Conservation (phyloP, 305 asterid genomes). For the Solanum chacoense region DNA sequence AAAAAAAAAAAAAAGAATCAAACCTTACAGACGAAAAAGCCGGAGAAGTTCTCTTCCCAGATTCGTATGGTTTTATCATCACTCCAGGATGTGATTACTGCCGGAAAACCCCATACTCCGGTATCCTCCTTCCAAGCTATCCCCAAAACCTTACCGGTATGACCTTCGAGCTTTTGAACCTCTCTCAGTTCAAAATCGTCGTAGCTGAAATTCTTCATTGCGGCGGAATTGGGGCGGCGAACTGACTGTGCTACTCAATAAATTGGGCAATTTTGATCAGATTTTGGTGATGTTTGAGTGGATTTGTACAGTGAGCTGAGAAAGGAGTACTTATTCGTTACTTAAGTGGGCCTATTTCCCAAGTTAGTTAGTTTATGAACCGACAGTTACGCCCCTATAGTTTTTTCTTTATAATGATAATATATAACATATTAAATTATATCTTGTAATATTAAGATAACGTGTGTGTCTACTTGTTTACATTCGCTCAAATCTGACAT, state of each 20-base stretch:
- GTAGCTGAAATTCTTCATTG: slow-evolving; percentile 35
- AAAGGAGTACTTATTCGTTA: background rate
- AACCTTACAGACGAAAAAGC: slow-evolving; percentile 72
- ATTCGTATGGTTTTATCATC: slow-evolving; percentile 84
- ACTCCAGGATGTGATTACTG: slow-evolving; percentile 80
- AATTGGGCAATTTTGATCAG: background rate
- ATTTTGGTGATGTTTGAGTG: background rate
- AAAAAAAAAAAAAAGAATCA: background rate
- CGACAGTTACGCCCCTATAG: background rate
- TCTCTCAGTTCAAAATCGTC: slow-evolving; percentile 48
- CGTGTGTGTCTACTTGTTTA: background rate
- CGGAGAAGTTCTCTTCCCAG: slow-evolving; percentile 60
- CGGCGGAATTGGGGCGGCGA: background rate
- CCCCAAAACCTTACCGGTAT: slow-evolving; percentile 82
- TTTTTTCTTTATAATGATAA: background rate
- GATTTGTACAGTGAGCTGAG: background rate
- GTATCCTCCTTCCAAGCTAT: slow-evolving; percentile 76
- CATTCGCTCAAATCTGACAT: background rate
- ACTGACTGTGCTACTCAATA: background rate
- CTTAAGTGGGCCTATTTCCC: background rate
- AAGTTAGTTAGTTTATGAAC: background rate
- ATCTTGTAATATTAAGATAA: too few species aligned
- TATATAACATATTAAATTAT: too few species aligned
- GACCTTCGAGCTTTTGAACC: slow-evolving; percentile 70
- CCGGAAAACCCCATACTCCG: slow-evolving; percentile 50